These are phyloP conservation scores for Mycena chlorophos DNA, from an alignment of 768 basidiomycete species.

Conservation along the genomic window DNA sequence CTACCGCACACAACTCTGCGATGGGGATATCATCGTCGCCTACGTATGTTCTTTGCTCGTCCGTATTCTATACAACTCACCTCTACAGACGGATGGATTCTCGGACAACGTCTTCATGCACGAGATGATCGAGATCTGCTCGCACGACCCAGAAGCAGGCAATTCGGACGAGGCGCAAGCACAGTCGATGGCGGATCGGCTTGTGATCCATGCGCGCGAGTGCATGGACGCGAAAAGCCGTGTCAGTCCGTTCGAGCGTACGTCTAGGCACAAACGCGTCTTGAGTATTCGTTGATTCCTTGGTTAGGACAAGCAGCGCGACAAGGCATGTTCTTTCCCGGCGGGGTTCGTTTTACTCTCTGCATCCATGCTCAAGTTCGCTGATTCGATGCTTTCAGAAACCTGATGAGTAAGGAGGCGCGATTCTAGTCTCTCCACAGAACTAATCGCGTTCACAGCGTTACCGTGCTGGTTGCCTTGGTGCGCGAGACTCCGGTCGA, in stretches of 20 bases:
- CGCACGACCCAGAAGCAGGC: conserved; percentile 34
- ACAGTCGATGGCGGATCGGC: conserved; percentile 52
- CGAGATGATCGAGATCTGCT: conserved; percentile 20
- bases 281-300: background rate
- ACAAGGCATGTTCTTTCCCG: conserved; percentile 22
- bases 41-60: conserved; percentile 19
- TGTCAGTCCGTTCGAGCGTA: conserved; percentile 53
- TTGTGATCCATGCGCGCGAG: conserved; percentile 49
- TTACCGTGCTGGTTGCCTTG: conserved; percentile 18
- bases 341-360: conserved; percentile 13
- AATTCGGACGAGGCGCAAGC: conserved; percentile 34
- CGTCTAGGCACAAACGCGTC: conserved; percentile 17
- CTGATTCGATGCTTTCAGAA: conserved; percentile 4
- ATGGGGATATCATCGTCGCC: conserved; percentile 19
- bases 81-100: conserved; percentile 20
- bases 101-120: conserved; percentile 21
- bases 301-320: conserved; percentile 16
- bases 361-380: background rate
- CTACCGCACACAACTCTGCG: conserved; percentile 13
- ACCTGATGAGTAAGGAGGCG: conserved; percentile 17
- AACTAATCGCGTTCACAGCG: conserved; percentile 2
- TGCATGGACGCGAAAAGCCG: conserved; percentile 52
- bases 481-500: conserved; percentile 12
- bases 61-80: background rate
- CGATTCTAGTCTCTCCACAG: background rate